Evolutionary conservation across 805 yeast genomes (phyloP).

Genomic region (Pichia thaimueangensis): DNA sequence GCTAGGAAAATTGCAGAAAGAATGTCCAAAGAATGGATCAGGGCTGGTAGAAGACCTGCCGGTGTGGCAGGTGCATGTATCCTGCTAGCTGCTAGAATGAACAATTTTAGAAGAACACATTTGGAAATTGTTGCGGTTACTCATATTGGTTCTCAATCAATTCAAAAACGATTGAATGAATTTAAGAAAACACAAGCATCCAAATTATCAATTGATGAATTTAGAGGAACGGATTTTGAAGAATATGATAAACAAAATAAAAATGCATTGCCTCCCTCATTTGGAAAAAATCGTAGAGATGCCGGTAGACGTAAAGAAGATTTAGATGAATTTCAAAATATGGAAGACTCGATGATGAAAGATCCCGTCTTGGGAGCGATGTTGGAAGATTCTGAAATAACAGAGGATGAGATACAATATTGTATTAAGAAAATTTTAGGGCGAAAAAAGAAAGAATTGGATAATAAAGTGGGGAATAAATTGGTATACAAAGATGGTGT

Average conservation of each 20-base stretch:
- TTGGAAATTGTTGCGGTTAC: slow-evolving; percentile 93
- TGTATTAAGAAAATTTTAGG: slow-evolving; percentile 27
- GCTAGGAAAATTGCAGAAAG: slow-evolving; percentile 82
- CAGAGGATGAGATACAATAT: slow-evolving; percentile 38
- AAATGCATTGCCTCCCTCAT: slow-evolving; percentile 77
- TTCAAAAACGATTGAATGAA: slow-evolving; percentile 85
- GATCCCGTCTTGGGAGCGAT: slow-evolving; percentile 41
- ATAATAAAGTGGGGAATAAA: slow-evolving; percentile 12
- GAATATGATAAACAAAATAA: slow-evolving; percentile 25
- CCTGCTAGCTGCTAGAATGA: slow-evolving; percentile 92
- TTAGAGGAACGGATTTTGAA: slow-evolving; percentile 43
- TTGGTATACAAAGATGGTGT: slow-evolving; percentile 16
- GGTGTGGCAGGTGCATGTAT: slow-evolving; percentile 98
- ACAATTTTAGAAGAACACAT: slow-evolving; percentile 85
- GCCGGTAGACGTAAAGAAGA: slow-evolving; percentile 32
- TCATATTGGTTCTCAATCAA: slow-evolving; percentile 89
- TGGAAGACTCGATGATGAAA: slow-evolving; percentile 34
- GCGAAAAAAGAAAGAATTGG: slow-evolving; percentile 22
- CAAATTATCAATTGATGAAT: slow-evolving; percentile 61
- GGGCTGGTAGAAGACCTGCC: slow-evolving; percentile 95
- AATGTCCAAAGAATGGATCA: slow-evolving; percentile 94
- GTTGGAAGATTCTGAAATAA: slow-evolving; percentile 37
- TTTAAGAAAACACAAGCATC: slow-evolving; percentile 76
- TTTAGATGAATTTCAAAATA: slow-evolving; percentile 28
- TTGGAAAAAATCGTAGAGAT: slow-evolving; percentile 48